phyloP scores from a whole-genome alignment of 257 asterid species.

The Fraxinus americana region DNA sequence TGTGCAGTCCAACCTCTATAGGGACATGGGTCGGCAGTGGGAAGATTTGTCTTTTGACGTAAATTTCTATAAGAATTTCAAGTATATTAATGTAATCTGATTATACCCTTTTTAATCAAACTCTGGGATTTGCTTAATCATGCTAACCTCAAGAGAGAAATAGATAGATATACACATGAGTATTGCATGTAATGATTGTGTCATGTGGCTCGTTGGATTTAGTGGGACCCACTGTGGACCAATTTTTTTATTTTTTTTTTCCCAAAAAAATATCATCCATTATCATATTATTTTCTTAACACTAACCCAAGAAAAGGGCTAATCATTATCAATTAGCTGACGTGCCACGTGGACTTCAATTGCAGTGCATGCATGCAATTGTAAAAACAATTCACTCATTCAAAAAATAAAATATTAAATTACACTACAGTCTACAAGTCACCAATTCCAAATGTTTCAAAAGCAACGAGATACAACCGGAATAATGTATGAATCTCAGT shows the following conservation, averaged over 20 bases:
- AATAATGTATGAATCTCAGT: constrained; percentile 33
- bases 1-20: neutral
- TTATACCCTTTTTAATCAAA: constrained; percentile 9
- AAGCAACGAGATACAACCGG: constrained; percentile 48
- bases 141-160: no score
- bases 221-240: constrained; percentile 31
- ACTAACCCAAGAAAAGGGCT: constrained; percentile 19
- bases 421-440: neutral
- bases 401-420: no score
- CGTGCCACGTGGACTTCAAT: constrained; percentile 28
- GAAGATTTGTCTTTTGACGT: neutral
- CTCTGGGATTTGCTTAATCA: constrained; percentile 30
- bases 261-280: constrained; percentile 5
- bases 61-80: constrained; percentile 25
- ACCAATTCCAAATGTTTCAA: constrained; percentile 23
- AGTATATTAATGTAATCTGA: neutral
- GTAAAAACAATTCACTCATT: no score
- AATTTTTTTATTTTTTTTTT: neutral
- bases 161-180: no score
- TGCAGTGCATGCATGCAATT: constrained; percentile 32
- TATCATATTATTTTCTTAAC: no score
- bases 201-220: constrained; percentile 34
- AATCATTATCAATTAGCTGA: constrained; percentile 36
- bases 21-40: constrained; percentile 1
- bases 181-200: constrained; percentile 27